Base-by-base conservation (phyloP, 139 green algal genomes). In the Chlorella ohadii region DNA sequence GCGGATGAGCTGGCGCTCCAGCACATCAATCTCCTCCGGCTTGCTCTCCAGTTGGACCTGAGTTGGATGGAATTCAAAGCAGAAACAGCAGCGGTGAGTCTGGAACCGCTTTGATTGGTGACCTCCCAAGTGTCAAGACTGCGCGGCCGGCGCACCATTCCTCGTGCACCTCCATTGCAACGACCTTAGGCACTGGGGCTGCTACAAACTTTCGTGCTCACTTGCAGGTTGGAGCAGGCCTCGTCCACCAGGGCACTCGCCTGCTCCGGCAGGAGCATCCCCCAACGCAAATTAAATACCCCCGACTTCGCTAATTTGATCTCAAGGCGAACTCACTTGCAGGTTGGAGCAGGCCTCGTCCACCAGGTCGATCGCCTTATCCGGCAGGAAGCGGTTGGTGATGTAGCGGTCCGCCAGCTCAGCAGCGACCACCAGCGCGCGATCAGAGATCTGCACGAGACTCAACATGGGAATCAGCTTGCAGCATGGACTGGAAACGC, bases 311-410 rank as follows among this genome's bases (percentile, higher is more conserved):
- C n/a, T n/a, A 9, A 9, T 16, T 28, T 7, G 22, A 66, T 2
- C 23, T n/a, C 13, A n/a, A 9, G 9, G 5, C 23, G n/a, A n/a
- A 0, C 74, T 13, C 33, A 70, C 74, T 56, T 81, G 74, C 55
- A 94, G 82, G 83, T 94, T 91, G 61, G 86, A 86, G 79, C 89
- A 94, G 6, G 94, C 94, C 88, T 97, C 94, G 66, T 97, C 94
- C 74, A 97, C 85, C 41, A 97, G 85, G 81, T 97, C 94, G 66
- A 97, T 97, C 20, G 94, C 96, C 91, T 98, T 98, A 92, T 99
- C 95, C 0, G 93, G 93, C 68, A 96, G 86, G 67, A 92, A 93
- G 63, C 89, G 78, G 57, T 81, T 71, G 59, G 89, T 87, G 72
- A 97, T 95, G 88, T 97, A 97, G 34, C 94, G 83, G 55, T 91